Conservation (phyloP, 2,329 filamentous ascomycete genomes). For the Paecilomyces dactylethromorphus region DNA sequence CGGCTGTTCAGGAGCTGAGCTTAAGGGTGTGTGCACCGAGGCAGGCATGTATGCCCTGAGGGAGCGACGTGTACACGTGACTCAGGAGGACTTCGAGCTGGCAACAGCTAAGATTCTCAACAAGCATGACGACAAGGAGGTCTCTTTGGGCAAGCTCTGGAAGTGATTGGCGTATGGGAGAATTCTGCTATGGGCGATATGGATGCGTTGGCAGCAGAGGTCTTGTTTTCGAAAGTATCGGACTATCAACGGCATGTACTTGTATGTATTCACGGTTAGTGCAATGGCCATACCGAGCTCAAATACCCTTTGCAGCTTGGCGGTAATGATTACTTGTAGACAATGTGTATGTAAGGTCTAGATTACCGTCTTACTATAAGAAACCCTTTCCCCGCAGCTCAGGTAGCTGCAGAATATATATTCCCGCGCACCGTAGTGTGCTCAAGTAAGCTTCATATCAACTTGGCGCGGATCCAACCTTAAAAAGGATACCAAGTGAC, state of each 20-base stretch:
- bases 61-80: conserved; percentile 94
- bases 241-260: background rate
- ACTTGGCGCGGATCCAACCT: background rate
- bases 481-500: background rate
- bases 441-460: too few species aligned
- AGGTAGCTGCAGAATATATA: background rate
- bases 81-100: conserved; percentile 97
- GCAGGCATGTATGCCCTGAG: conserved; percentile 96
- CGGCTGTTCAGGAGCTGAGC: conserved; percentile 90
- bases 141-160: conserved; percentile 81
- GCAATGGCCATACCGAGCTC: background rate
- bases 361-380: background rate
- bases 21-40: conserved; percentile 98
- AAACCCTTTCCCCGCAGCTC: background rate
- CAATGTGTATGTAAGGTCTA: background rate
- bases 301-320: background rate
- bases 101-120: conserved; percentile 98
- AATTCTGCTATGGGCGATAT: background rate
- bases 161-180: conserved; percentile 45
- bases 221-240: background rate
- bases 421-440: background rate
- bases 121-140: conserved; percentile 99
- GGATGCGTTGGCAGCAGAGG: background rate
- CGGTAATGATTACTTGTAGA: background rate
- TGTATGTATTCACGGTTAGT: background rate